Evolutionary conservation across 2,329 filamentous ascomycete species (phyloP), one percentile per base, ranked within the genome.

Genomic region (Scortechinia acanthostroma): DNA sequence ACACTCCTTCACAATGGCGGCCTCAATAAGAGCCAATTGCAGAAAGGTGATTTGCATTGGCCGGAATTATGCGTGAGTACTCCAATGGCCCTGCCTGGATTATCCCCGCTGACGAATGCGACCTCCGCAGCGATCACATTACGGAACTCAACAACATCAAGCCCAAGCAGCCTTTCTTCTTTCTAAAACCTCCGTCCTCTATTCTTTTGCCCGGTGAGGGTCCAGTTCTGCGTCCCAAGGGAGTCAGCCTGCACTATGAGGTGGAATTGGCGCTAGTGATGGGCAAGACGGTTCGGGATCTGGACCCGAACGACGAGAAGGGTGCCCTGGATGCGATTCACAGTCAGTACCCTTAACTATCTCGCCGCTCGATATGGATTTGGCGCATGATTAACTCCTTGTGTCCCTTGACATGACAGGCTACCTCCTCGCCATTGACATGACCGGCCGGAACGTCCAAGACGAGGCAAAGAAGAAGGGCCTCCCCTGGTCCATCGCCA

Each of bases 131-230:
- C 57, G 93, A 95, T 65, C 93, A 98, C 68, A 86, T 97, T 60
- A 80, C 85, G 51, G 93, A 98, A 71, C 78, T 98, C 54, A 90
- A 90, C 66, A 95, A 85, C 65, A 74, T 76, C 49, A 81, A 82
- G 52, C 93, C 93, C 43, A 94, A 93, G 64, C 90, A 96, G 66
- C 93, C 93, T 21, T 97, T 98, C 71, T 98, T 96, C 82, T 98
- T 98, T 76, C 79, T 97, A 55, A 98, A 98, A 75, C 93, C 93
- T 2, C 70, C 91, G 1, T 88, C 86, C 33, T 88, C 90, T 3
- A 88, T 98, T 54, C 77, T 97, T 3, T 74, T 86, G 19, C 89
- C 89, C 0, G 77, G 80, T 21, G 77, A 81, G 46, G 91, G 91
- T 1, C 84, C 91, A 2, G 81, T 95, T 42, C 75, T 95, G 53